Evolutionary conservation across 2,329 filamentous ascomycete species (phyloP), one percentile per base, ranked within the genome.

Genomic region (Penicillium sp.): DNA sequence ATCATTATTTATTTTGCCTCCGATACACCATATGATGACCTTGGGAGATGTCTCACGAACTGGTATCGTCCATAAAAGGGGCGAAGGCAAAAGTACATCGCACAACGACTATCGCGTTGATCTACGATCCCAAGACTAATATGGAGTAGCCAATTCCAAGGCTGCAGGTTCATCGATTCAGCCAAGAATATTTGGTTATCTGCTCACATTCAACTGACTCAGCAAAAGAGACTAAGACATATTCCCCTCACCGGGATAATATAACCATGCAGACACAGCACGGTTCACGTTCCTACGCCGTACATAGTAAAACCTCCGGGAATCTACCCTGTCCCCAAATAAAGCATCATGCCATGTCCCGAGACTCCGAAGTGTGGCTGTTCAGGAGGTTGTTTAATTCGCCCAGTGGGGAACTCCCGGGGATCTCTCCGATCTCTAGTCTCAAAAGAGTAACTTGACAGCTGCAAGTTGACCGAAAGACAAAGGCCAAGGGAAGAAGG

Each of bases 391-490:
- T 51, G 42, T 49, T 61, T 60, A 56, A 63, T 62, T 48, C 64
- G 61, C 62, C 59, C 62, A 52, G 60, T 66, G 65, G 63, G 50
- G 61, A 62, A 62, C 58, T 49, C 41, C 64, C 60, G 62, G 61
- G 63, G 69, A 71, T 67, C 66, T 63, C 62, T 62, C 70, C 69
- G 70, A 71, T 63, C 64, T 64, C 59, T 65, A 67, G 57, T 54
- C 68, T 65, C 38, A 61, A 67, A 68, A 33, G 31, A 63, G 69
- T 57, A 68, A 65, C 54, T 65, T 73, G 69, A 71, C 69, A 71
- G 70, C 67, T 70, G 62, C 54, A 62, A 56, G 40, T 55, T 57
- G 38, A 61, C 50, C 40, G 37, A 53, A 53, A 37, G 50, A 23
- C n/a, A 33, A 58, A 56, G 53, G 62, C 33, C 15, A 35, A 35